Conservation (phyloP, 345 rosid species). For the Salix koriyanagi region DNA sequence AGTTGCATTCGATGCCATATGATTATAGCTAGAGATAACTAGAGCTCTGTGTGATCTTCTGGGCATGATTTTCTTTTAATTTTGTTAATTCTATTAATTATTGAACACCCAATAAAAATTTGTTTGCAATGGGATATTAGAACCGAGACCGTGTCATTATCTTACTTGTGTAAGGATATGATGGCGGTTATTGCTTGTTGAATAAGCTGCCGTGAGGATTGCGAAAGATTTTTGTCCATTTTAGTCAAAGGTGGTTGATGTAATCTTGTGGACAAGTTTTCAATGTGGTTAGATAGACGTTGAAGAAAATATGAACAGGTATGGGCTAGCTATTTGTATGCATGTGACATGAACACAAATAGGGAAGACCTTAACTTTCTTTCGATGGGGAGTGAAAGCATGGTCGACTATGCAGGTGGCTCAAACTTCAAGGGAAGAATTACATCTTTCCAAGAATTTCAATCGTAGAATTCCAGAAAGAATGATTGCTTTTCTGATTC, state of each 20-base stretch:
- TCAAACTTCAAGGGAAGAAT: not conserved
- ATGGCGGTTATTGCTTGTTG: not conserved
- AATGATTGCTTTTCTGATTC: not conserved
- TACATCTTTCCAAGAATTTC: not conserved
- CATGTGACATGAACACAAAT: not conserved
- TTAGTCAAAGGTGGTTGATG: constrained; percentile 25
- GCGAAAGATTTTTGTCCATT: not conserved
- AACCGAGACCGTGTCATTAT: not conserved
- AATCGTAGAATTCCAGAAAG: not conserved
- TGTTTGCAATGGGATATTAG: not conserved
- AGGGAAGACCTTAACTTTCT: not conserved
- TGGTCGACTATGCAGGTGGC: not conserved
- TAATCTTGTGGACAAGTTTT: not conserved
- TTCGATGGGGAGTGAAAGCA: not conserved
- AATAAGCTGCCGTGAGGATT: not conserved
- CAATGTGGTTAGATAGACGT: constrained; percentile 9
- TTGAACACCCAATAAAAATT: too few species aligned
- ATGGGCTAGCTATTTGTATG: not conserved
- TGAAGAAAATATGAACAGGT: constrained; percentile 6
- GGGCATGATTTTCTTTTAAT: not conserved
- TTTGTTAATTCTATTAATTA: not conserved
- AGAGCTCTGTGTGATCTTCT: not conserved
- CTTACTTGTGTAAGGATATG: not conserved
- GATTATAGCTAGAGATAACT: not conserved
- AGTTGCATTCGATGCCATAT: not conserved